Evolutionary conservation across 2,329 filamentous ascomycete species (phyloP), one percentile per base, ranked within the genome.

Genomic region (Ophiostoma sp.): DNA sequence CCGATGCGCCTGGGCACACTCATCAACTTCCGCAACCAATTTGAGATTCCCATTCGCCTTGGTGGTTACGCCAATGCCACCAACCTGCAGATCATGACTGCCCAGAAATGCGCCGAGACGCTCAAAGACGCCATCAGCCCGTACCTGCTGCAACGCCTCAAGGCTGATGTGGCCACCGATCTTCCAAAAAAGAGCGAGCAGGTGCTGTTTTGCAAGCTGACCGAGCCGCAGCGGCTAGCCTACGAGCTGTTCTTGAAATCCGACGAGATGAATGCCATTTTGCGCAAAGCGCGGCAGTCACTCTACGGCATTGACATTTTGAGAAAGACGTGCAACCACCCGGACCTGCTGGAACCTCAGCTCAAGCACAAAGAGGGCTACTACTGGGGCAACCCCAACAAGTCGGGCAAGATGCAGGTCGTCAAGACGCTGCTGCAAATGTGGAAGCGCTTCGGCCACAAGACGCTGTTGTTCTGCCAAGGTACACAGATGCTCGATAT

Each of bases 281-380:
- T 95, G 55, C 89, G 87, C 64, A 90, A 90, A 52, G 92, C 89
- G 74, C 88, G 91, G 3, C 92, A 97, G 78, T 92, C 94, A 2
- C 85, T 99, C 0, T 97, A 92, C 78, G 96, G 95, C 8, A 94
- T 99, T 75, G 95, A 98, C 78, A 92, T 95, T 33, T 85, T 99
- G 52, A 91, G 96, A 70, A 99, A 99, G 82, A 95, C 99, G 72
- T 98, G 95, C 84, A 99, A 99, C 76, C 97, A 99, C 78, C 96
- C 97, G 0, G 96, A 99, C 82, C 85, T 99, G 1, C 84, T 92
- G 1, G 90, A 96, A 77, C 93, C 87, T 59, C 81, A 78, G 31
- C 80, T 88, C 19, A 85, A 82, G 74, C 79, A 79, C 72, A 91
- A 92, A 77, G 79, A 86, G 1, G 89, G 87, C 12, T 95, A 95